Evolutionary conservation across 768 basidiomycete genomes (phyloP), one percentile per base, ranked within the genome.

Genomic region (Dacryopinax spathularia): DNA sequence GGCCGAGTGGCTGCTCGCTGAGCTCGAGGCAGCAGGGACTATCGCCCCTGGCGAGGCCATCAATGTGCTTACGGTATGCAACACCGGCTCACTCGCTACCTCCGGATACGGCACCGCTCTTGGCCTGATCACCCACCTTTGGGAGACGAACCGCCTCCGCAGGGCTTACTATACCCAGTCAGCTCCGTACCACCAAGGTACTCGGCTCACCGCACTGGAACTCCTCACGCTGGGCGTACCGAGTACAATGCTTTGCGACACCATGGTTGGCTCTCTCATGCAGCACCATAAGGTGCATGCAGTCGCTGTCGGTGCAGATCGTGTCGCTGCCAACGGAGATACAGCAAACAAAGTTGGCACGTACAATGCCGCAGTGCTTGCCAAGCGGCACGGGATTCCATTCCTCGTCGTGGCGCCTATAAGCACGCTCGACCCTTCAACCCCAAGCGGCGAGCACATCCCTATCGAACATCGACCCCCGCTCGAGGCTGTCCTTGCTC

Each of bases 341-440:
- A 97, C 95, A 1, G 95, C 95, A 16, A 98, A 98, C 80, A 98
- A 98, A 79, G 88, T 97, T 71, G 93, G 93, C 60, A 96, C 95
- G 0, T 98, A 95, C 77, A 95, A 98, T 69, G 92, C 94, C 18
- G 92, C 95, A 4, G 90, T 95, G 22, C 79, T 96, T 31, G 91
- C 93, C 1, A 85, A 86, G 62, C 82, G 90, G 29, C 92, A 94
- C 74, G 80, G 82, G 9, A 88, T 95, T 29, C 89, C 91, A 1
- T 94, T 97, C 73, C 84, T 96, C 71, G 91, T 96, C 16, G 88
- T 93, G 33, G 94, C 94, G 1, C 93, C 94, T 1, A 83, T 92
- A 43, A 91, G 88, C 67, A 96, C 93, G 0, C 84, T 98, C 65
- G 95, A 98, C 74, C 81, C 96, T 18, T 80, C 86, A 62, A 80